These are phyloP conservation scores for Diplodia corticola DNA, from an alignment of 2,329 filamentous ascomycete genomes.

Conservation along the genomic window DNA sequence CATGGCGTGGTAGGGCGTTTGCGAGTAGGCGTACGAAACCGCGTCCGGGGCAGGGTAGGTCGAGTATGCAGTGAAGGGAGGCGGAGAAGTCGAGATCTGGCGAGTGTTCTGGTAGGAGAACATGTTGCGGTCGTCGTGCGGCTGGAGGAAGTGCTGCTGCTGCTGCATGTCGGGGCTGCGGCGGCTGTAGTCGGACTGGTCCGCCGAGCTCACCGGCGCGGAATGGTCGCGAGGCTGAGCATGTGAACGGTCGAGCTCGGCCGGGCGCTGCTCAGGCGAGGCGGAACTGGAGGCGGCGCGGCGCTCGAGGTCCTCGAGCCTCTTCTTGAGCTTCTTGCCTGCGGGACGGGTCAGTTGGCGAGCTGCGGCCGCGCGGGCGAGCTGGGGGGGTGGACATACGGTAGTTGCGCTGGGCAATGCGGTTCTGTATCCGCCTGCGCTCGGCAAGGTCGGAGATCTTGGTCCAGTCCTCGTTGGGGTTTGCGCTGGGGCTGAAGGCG, in stretches of 20 bases:
- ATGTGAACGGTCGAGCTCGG: constrained; percentile 49
- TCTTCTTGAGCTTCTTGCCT: constrained; percentile 93
- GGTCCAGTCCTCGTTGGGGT: constrained; percentile 97
- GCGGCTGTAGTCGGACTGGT: constrained; percentile 31
- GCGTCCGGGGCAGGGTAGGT: constrained; percentile 68
- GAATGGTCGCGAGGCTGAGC: constrained; percentile 40
- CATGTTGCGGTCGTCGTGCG: constrained; percentile 64
- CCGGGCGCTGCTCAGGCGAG: constrained; percentile 60
- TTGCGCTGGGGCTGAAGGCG: constrained; percentile 90
- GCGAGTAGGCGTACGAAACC: constrained; percentile 60
- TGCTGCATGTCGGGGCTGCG: constrained; percentile 52
- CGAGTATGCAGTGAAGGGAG: constrained; percentile 63
- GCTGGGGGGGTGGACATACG: constrained; percentile 64
- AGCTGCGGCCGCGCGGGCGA: too few species aligned
- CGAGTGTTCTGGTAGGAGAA: constrained; percentile 67
- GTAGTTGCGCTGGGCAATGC: constrained; percentile 97
- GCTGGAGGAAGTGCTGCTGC: constrained; percentile 62
- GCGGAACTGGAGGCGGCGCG: constrained; percentile 66
- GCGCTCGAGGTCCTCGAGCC: constrained; percentile 80
- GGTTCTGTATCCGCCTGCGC: constrained; percentile 90
- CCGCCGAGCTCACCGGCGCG: constrained; percentile 36
- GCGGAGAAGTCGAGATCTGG: constrained; percentile 70
- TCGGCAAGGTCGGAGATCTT: constrained; percentile 98
- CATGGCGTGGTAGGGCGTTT: constrained; percentile 41
- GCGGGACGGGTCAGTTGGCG: constrained; percentile 21